Conservation (phyloP, 768 basidiomycete species). For the Crucibulum laeve region DNA sequence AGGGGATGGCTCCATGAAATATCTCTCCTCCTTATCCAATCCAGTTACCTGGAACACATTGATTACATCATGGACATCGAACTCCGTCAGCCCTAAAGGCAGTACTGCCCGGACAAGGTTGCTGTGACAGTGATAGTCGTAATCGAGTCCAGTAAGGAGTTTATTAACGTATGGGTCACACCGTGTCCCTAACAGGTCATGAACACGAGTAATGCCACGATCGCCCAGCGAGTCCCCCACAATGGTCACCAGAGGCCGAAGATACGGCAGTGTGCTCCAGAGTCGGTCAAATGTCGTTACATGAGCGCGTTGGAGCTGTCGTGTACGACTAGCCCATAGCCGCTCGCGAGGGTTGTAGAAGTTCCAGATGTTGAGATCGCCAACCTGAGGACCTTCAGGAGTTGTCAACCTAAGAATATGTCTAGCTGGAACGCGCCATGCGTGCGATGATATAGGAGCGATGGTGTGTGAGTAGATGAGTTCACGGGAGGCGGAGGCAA, state of each 20-base stretch:
- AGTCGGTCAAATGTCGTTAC: not conserved
- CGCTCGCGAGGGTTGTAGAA: not conserved
- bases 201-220: not conserved
- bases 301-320: not conserved
- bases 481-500: not conserved
- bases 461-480: not conserved
- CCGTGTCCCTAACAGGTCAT: not conserved
- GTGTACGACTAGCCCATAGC: not conserved
- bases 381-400: not conserved
- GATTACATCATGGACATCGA: not conserved
- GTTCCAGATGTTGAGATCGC: not conserved
- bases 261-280: not conserved
- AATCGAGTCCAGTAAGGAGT: not conserved
- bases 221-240: not conserved
- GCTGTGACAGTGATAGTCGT: slow-evolving; percentile 1
- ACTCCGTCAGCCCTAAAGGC: not conserved
- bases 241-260: not conserved
- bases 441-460: not conserved
- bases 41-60: slow-evolving; percentile 1
- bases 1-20: not conserved
- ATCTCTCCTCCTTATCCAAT: not conserved
- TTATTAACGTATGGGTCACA: slow-evolving; percentile 1
- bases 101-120: not conserved
- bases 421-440: not conserved
- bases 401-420: not conserved